Evolutionary conservation across 2,329 filamentous ascomycete genomes (phyloP).

Genomic region (Pseudogymnoascus sp.): DNA sequence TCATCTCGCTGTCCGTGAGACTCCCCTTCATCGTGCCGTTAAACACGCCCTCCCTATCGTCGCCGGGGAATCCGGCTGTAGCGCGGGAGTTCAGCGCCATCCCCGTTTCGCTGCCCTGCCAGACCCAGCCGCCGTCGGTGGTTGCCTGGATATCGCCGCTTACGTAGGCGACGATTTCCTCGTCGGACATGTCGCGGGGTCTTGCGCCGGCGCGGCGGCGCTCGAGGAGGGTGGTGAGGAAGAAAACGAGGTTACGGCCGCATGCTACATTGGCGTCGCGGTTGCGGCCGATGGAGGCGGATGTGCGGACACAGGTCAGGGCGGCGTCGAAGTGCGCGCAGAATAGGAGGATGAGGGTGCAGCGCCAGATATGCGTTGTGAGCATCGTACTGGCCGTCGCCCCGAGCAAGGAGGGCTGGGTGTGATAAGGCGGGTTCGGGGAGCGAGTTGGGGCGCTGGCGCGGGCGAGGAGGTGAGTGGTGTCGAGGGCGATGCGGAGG

Average conservation of each 20-base stretch:
- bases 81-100: constrained; percentile 21
- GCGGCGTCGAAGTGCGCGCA: constrained; percentile 66
- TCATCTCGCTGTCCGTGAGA: constrained; percentile 47
- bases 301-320: constrained; percentile 61
- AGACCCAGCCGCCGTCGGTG: constrained; percentile 75
- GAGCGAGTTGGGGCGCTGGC: constrained; percentile 40
- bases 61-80: constrained; percentile 9
- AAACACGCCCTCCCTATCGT: constrained; percentile 29
- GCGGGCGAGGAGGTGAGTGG: constrained; percentile 65
- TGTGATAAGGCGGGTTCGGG: constrained; percentile 17
- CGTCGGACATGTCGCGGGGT: constrained; percentile 30
- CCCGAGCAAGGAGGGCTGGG: constrained; percentile 27
- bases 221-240: constrained; percentile 59
- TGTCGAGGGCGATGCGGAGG: constrained; percentile 66
- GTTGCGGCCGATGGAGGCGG: constrained; percentile 60
- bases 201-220: constrained; percentile 34
- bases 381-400: constrained; percentile 57
- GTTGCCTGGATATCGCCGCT: constrained; percentile 79
- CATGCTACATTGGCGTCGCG: constrained; percentile 69
- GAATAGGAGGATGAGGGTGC: constrained; percentile 70
- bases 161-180: constrained; percentile 80
- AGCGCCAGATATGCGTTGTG: constrained; percentile 81
- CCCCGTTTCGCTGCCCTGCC: constrained; percentile 54
- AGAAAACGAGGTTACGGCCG: constrained; percentile 75
- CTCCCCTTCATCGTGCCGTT: constrained; percentile 25